Evolutionary conservation across 441 rosid genomes (phyloP).

Genomic region (Melastoma candidum): DNA sequence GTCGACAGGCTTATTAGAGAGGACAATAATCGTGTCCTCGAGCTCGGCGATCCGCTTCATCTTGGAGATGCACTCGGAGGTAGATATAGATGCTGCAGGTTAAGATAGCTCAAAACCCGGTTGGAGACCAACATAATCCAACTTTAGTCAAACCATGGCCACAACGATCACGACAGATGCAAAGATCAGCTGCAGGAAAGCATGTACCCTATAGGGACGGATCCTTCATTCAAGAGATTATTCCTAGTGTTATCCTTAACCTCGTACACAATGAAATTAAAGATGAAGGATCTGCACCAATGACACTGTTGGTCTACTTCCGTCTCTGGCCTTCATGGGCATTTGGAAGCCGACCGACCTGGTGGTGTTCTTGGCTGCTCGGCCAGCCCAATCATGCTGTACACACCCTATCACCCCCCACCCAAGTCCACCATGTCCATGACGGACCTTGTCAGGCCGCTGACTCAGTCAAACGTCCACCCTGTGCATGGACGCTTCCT

Average conservation of each 20-base stretch:
- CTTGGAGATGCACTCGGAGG: conserved; percentile 42
- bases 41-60: conserved; percentile 60
- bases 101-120: conserved; percentile 21
- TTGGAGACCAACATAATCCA: conserved; percentile 37
- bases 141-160: conserved; percentile 49
- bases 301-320: no score
- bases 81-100: conserved; percentile 29
- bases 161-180: conserved; percentile 54
- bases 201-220: no score
- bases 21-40: conserved; percentile 46
- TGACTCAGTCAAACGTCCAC: no score
- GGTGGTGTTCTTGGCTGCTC: no score
- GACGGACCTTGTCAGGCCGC: no score
- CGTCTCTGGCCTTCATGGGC: no score
- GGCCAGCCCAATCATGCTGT: no score
- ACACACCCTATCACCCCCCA: no score
- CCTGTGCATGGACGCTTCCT: no score
- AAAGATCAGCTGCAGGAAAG: conserved; percentile 16
- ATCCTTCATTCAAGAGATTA: conserved; percentile 30
- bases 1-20: conserved; percentile 23
- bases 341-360: no score
- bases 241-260: conserved; percentile 16
- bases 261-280: conserved; percentile 9
- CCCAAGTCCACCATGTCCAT: no score
- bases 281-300: not conserved